A percentile compares a stretch with the other conserved stretches of the same genome.
Conservation (phyloP, 768 basidiomycete genomes). For the Scleroderma citrinum region DNA sequence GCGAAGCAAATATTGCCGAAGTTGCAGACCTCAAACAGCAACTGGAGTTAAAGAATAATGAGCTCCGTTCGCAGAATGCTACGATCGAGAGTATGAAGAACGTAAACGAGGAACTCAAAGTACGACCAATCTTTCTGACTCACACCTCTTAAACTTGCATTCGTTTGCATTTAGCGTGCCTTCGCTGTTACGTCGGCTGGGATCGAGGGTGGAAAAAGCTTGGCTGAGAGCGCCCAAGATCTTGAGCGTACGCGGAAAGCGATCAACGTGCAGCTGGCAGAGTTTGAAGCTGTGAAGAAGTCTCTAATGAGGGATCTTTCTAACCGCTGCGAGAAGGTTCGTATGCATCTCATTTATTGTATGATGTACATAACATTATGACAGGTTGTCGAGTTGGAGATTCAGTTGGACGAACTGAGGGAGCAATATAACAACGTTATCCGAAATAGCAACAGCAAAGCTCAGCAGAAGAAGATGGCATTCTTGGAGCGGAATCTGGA, state of each 20-base stretch:
- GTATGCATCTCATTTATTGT: slow-evolving; percentile 12
- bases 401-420: slow-evolving; percentile 96
- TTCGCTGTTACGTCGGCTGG: slow-evolving; percentile 96
- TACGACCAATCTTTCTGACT: slow-evolving; percentile 29
- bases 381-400: slow-evolving; percentile 97
- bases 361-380: slow-evolving; percentile 7
- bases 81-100: slow-evolving; percentile 91
- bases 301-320: slow-evolving; percentile 97
- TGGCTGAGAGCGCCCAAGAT: slow-evolving; percentile 96
- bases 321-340: slow-evolving; percentile 98
- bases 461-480: slow-evolving; percentile 99
- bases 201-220: slow-evolving; percentile 93
- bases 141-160: not conserved
- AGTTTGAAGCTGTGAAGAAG: slow-evolving; percentile 98
- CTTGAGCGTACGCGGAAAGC: slow-evolving; percentile 94
- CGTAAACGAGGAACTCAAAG: slow-evolving; percentile 98
- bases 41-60: slow-evolving; percentile 75
- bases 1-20: slow-evolving; percentile 84
- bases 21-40: slow-evolving; percentile 85
- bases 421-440: slow-evolving; percentile 99
- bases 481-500: slow-evolving; percentile 96
- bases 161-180: slow-evolving; percentile 62
- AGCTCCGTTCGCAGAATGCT: slow-evolving; percentile 77
- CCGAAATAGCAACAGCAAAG: slow-evolving; percentile 95
- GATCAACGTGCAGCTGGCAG: slow-evolving; percentile 95